Evolutionary conservation across 2,329 filamentous ascomycete genomes (phyloP), one percentile per base, ranked within the genome.

Genomic region (Cladophialophora carrionii): DNA sequence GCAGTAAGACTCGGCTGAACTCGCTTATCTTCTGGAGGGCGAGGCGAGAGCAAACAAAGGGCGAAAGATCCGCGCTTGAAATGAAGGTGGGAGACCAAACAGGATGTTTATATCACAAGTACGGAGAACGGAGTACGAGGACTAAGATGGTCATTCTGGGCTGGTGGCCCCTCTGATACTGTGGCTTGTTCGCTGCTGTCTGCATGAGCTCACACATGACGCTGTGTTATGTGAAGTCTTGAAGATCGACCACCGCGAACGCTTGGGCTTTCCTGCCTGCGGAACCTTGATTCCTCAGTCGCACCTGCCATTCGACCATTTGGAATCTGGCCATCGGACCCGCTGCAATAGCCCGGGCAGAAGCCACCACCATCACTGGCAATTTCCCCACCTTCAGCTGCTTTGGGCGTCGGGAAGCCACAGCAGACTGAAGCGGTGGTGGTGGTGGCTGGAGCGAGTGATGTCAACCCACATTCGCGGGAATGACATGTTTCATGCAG

Each of bases 181-280:
- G 48, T 51, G 48, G 48, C 48, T 51, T 51, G 24, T 51, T 51
- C 10, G 20, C 41, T 43, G 41, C 26, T 43, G 48, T 24, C 41
- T 14, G 8, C 9, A 49, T 58, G 41, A 58, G 43, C 56, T 58
- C 56, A 58, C 48, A 53, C 26, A 60, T 60, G 57, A 60, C 57
- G 57, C 53, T 17, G 48, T 51, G 48, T 60, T 60, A 17, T 49
- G n/a, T 49, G 10, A n/a, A 8, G 9, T 8, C 10, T 29, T 20
- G 29, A 32, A 12, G 22, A 48, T 46, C 22, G 55, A 43, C 43
- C 20, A 5, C 22, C n/a, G 55, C 20, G 22, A 6, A 55, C n/a
- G 32, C 32, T 20, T 29, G 31, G 10, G 4, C 26, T 17, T 34
- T 22, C 20, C 22, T 53, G 7, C 51, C 48, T 32, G 51, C 51